phyloP scores from a whole-genome alignment of 139 green algal species.

The Pleodorina starrii region DNA sequence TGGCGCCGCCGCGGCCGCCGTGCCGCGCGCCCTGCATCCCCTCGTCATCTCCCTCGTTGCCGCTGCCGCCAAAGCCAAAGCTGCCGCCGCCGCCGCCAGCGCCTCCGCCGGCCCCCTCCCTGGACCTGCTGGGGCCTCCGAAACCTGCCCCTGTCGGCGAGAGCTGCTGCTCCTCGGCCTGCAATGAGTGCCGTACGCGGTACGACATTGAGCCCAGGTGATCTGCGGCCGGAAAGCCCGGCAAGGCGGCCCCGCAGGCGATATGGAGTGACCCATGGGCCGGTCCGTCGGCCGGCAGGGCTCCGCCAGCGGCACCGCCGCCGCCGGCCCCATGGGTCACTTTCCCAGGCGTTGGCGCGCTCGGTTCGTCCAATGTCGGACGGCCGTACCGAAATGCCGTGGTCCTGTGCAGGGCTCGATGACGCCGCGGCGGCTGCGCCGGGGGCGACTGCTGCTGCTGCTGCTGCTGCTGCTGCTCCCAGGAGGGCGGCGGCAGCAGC shows the following conservation, averaged over 20 bases:
- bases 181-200: not conserved
- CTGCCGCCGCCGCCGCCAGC: not conserved
- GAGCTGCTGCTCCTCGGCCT: too few species aligned
- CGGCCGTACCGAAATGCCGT: not conserved
- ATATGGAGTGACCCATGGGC: too few species aligned
- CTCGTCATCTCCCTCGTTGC: not conserved
- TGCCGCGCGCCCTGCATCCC: not conserved
- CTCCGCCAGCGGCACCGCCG: too few species aligned
- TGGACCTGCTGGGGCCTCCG: not conserved
- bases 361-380: too few species aligned
- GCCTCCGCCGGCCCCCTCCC: not conserved
- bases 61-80: not conserved
- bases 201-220: not conserved
- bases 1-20: not conserved
- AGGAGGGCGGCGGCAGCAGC: not conserved
- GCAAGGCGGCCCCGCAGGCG: too few species aligned
- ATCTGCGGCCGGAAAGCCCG: too few species aligned
- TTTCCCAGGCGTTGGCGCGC: too few species aligned
- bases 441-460: not conserved
- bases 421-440: not conserved
- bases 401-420: not conserved
- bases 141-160: too few species aligned
- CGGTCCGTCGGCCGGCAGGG: too few species aligned
- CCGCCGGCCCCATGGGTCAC: too few species aligned
- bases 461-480: not conserved